Evolutionary conservation across 2,329 filamentous ascomycete genomes (phyloP), one percentile per base, ranked within the genome.

Genomic region (Podosphaera leucotricha): DNA sequence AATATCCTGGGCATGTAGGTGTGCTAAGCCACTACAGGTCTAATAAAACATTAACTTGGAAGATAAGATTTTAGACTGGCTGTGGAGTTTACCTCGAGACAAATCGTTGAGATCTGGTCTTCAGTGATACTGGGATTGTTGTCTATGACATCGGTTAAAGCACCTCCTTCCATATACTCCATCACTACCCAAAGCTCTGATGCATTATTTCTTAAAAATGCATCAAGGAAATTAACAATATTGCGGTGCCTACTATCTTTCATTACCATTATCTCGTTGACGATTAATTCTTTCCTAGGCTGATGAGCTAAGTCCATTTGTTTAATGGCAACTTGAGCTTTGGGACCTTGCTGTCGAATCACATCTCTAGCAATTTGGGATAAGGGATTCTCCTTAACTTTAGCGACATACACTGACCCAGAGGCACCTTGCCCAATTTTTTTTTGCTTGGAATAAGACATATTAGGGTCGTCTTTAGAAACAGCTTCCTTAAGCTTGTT

Each of bases 261-360:
- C 90, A 98, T 98, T 47, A 98, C 90, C 66, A 98, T 92, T 57
- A 98, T 98, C 59, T 98, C 90, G 61, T 98, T 98, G 44, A 98
- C 90, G 57, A 98, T 98, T 56, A 98, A 66, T 63, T 98, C 90
- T 68, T 98, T 98, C 47, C 90, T 73, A 41, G 90, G 90, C 62
- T 98, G 90, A 58, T 92, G 90, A 43, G 87, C 84, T 45, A 98
- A 72, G 64, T 98, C 90, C 90, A 98, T 98, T 65, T 98, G 90
- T 66, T 98, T 98, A 60, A 98, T 98, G 37, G 90, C 90, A 49
- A 98, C 90, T 59, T 94, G 84, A 42, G 83, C 83, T 50, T 82
- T 75, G 43, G 73, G 68, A 11, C 85, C 86, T 57, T 92, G 80
- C 51, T 77, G 75, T 37, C 80, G 75, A 48, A 92, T 71, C 30